Percentiles rank a stretch among this genome's conserved stretches.
phyloP scores from a whole-genome alignment of 2,329 filamentous ascomycete species.

The Colletotrichum liriopes region DNA sequence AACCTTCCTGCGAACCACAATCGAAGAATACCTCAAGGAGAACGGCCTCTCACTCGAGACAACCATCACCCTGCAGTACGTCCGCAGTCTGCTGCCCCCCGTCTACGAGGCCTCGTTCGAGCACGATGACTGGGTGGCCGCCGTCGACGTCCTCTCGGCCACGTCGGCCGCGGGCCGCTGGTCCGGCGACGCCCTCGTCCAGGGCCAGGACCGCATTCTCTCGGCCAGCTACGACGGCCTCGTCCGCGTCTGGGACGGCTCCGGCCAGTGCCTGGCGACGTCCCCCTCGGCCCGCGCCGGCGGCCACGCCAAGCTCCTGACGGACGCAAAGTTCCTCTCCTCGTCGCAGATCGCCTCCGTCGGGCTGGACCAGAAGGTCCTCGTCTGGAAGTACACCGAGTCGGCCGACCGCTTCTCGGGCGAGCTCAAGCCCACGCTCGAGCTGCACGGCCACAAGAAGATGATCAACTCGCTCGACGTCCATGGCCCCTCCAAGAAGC shows the following conservation, averaged over 20 bases:
- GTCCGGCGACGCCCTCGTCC: slow-evolving; percentile 64
- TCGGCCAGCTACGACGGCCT: slow-evolving; percentile 95
- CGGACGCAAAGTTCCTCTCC: slow-evolving; percentile 87
- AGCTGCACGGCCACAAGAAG: slow-evolving; percentile 87
- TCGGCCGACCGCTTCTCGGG: slow-evolving; percentile 72
- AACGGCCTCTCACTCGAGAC: slow-evolving; percentile 93
- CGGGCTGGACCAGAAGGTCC: slow-evolving; percentile 86
- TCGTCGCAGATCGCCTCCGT: slow-evolving; percentile 85
- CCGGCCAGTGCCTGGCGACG: slow-evolving; percentile 86
- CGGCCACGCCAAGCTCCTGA: slow-evolving; percentile 83
- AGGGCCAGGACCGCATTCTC: slow-evolving; percentile 81
- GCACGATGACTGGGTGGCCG: slow-evolving; percentile 97
- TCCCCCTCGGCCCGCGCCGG: slow-evolving; percentile 77
- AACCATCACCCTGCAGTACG: slow-evolving; percentile 91
- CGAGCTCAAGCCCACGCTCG: slow-evolving; percentile 79
- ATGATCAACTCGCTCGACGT: slow-evolving; percentile 83
- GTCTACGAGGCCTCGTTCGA: slow-evolving; percentile 92
- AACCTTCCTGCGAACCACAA: slow-evolving; percentile 87
- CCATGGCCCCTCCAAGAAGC: slow-evolving; percentile 79
- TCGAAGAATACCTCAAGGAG: slow-evolving; percentile 90
- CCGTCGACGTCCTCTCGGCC: slow-evolving; percentile 84
- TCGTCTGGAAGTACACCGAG: slow-evolving; percentile 91
- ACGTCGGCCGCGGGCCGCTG: slow-evolving; percentile 74
- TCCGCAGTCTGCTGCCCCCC: slow-evolving; percentile 90
- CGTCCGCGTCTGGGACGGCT: slow-evolving; percentile 90